phyloP scores from a whole-genome alignment of 2,329 filamentous ascomycete genomes.

The Pyrenochaeta sp. region DNA sequence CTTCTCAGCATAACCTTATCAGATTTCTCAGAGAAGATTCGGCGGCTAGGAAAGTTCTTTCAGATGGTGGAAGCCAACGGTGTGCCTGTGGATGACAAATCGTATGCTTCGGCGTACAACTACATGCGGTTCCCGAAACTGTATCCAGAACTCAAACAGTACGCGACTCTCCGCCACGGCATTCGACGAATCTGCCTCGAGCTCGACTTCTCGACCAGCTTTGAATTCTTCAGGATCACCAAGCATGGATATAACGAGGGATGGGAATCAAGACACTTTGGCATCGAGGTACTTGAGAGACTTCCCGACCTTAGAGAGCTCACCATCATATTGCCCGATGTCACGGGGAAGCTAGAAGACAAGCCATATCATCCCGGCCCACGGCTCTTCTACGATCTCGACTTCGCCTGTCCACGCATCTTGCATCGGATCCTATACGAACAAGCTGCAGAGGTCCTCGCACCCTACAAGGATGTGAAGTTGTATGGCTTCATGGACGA shows the following conservation, averaged over 20 bases:
- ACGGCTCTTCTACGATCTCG: constrained; percentile 23
- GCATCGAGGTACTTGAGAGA: constrained; percentile 27
- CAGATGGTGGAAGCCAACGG: constrained; percentile 20
- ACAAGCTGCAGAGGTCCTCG: constrained; percentile 23
- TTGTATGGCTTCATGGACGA: constrained; percentile 30
- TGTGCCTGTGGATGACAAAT: constrained; percentile 9
- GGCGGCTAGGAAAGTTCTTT: constrained; percentile 18
- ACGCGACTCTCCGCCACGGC: constrained; percentile 32
- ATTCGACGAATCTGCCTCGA: constrained; percentile 30
- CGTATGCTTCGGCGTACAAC: constrained; percentile 5
- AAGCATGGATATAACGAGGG: constrained; percentile 16
- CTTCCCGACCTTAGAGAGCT: constrained; percentile 32
- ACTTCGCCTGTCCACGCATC: constrained; percentile 26
- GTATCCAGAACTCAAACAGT: constrained; percentile 31
- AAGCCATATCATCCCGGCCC: constrained; percentile 2
- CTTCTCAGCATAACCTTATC: constrained; percentile 1
- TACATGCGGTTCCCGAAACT: constrained; percentile 28
- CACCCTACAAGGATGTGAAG: constrained; percentile 8
- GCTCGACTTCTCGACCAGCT: constrained; percentile 23
- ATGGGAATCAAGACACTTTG: not conserved
- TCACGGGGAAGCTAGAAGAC: constrained; percentile 12
- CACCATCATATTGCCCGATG: constrained; percentile 22
- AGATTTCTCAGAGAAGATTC: constrained; percentile 10
- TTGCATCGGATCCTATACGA: constrained; percentile 37
- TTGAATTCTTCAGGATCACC: constrained; percentile 40